Evolutionary conservation across 140 eudicot genomes (phyloP).

Genomic region (Stevia rebaudiana): DNA sequence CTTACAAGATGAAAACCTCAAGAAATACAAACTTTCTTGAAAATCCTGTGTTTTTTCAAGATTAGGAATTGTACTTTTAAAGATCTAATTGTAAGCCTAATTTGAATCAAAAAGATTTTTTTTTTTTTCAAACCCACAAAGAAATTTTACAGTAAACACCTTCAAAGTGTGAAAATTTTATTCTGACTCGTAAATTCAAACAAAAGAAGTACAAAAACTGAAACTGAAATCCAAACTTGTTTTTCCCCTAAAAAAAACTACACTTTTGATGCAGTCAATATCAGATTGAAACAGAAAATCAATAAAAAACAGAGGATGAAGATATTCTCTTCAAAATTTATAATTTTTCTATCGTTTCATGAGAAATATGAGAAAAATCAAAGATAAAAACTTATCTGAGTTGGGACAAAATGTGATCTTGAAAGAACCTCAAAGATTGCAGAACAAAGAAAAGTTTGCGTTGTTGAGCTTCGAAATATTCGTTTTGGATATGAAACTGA

Average conservation of each 20-base stretch:
- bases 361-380: background rate
- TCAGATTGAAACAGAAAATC: constrained; percentile 10
- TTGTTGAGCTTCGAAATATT: constrained; percentile 25
- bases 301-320: background rate
- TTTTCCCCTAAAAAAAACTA: constrained; percentile 14
- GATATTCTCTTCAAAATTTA: constrained; percentile 12
- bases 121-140: constrained; percentile 12
- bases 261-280: constrained; percentile 23
- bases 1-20: background rate
- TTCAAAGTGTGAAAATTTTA: constrained; percentile 31
- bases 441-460: constrained; percentile 8
- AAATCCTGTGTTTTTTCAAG: constrained; percentile 14
- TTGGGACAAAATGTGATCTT: constrained; percentile 16
- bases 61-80: constrained; percentile 2
- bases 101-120: background rate
- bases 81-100: background rate
- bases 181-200: background rate
- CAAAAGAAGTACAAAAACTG: constrained; percentile 1
- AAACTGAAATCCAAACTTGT: constrained; percentile 1
- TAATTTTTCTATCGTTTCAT: background rate
- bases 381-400: constrained; percentile 35
- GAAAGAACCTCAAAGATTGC: background rate
- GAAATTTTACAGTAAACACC: constrained; percentile 23
- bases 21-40: constrained; percentile 20
- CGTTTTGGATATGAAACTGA: constrained; percentile 16